Percentiles rank a stretch among this genome's conserved stretches.
Conservation (phyloP, 1,284 basidiomycete species). For the Rhodotorula sp. region DNA sequence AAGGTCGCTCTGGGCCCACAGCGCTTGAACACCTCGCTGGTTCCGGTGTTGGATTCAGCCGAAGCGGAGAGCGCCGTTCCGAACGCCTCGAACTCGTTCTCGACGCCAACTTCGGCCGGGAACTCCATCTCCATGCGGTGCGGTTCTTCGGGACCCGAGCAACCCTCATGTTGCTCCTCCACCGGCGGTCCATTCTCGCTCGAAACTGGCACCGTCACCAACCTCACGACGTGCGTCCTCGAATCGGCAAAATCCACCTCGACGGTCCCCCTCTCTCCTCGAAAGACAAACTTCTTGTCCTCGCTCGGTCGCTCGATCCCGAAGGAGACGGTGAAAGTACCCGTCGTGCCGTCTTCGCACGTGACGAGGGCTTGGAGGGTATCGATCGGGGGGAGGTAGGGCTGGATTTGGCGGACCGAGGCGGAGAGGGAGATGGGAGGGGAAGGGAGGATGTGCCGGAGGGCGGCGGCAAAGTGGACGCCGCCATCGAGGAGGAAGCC, state of each 20-base stretch:
- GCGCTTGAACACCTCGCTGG: constrained; percentile 12
- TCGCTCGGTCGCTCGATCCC: constrained; percentile 21
- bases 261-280: constrained; percentile 22
- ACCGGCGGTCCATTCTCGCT: background rate
- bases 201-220: background rate
- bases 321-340: constrained; percentile 33
- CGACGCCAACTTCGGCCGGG: constrained; percentile 15
- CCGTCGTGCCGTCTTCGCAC: constrained; percentile 6
- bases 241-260: constrained; percentile 19
- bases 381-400: constrained; percentile 40
- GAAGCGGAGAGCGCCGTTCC: constrained; percentile 5
- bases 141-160: background rate
- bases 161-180: background rate
- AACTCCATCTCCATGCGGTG: constrained; percentile 20
- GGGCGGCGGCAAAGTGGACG: constrained; percentile 42
- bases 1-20: constrained; percentile 39
- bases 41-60: constrained; percentile 3
- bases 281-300: constrained; percentile 13
- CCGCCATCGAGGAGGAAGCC: constrained; percentile 44
- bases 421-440: constrained; percentile 28
- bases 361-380: constrained; percentile 31
- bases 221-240: constrained; percentile 5
- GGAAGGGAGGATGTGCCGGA: constrained; percentile 37
- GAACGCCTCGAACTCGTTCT: constrained; percentile 35
- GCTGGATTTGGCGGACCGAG: constrained; percentile 22